Percentiles rank a stretch among this genome's conserved stretches.
phyloP scores from a whole-genome alignment of 768 basidiomycete genomes.

The Hygrophorus pudorinus region DNA sequence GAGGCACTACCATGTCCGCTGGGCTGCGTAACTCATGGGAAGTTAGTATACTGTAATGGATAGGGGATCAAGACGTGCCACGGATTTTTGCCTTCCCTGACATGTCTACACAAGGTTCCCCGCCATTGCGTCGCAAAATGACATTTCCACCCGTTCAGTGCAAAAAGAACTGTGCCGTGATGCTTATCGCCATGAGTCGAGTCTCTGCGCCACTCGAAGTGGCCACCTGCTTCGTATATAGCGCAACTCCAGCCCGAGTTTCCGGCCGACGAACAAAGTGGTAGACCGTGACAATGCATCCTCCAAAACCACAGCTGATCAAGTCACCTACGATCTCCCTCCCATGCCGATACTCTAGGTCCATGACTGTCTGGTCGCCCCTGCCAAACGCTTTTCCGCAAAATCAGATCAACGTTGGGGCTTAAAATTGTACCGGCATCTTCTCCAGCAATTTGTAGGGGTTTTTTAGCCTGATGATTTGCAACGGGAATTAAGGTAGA shows the following conservation, averaged over 20 bases:
- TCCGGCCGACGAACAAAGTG: conserved; percentile 4
- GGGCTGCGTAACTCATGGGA: too few relatives aligned
- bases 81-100: background rate
- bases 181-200: conserved; percentile 13
- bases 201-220: conserved; percentile 15
- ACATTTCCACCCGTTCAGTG: conserved; percentile 12
- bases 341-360: conserved; percentile 10
- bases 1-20: too few relatives aligned
- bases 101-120: conserved; percentile 6
- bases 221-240: conserved; percentile 11
- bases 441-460: background rate
- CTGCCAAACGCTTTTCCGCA: conserved; percentile 11
- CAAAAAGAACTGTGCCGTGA: conserved; percentile 12
- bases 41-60: too few relatives aligned
- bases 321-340: conserved; percentile 7
- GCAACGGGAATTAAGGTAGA: background rate
- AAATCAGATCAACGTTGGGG: conserved; percentile 9
- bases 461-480: background rate
- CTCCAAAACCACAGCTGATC: background rate
- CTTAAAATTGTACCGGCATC: conserved; percentile 8
- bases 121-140: conserved; percentile 9
- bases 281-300: background rate
- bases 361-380: conserved; percentile 11
- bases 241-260: conserved; percentile 8
- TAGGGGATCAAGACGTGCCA: too few relatives aligned